Percentiles rank a stretch among this genome's conserved stretches.
Conservation (phyloP, 108 stramenopile genomes). For the Cyclotella atomus region DNA sequence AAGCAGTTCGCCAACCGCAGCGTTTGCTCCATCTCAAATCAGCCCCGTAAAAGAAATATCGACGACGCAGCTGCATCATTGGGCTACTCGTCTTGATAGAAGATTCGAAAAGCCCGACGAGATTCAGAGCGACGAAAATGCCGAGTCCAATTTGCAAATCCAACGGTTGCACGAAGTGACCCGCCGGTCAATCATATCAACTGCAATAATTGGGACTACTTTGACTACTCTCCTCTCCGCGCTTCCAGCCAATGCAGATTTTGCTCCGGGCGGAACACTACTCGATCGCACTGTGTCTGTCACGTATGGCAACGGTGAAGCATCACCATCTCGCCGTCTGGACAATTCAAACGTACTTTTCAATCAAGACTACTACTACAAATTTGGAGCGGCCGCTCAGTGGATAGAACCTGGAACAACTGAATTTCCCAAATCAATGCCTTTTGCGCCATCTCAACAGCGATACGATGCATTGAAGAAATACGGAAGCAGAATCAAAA, state of each 20-base stretch:
- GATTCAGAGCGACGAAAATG: background rate
- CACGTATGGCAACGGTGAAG: conserved; percentile 68
- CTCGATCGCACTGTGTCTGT: conserved; percentile 73
- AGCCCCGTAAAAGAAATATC: background rate
- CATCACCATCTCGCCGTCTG: conserved; percentile 54
- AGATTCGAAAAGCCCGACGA: background rate
- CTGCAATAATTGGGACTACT: conserved; percentile 11
- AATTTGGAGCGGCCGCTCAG: conserved; percentile 74
- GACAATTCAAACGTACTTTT: conserved; percentile 86
- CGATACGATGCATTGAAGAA: conserved; percentile 83
- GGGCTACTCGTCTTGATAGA: conserved; percentile 22
- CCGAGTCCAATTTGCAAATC: background rate
- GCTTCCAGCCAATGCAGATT: conserved; percentile 41
- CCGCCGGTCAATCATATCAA: conserved; percentile 36
- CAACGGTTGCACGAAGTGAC: background rate
- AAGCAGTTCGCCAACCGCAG: background rate
- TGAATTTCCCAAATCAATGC: conserved; percentile 77
- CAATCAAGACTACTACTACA: conserved; percentile 78
- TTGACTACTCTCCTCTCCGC: conserved; percentile 12
- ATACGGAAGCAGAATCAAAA: conserved; percentile 57
- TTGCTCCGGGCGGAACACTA: conserved; percentile 82
- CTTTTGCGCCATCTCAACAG: conserved; percentile 71
- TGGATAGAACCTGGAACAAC: conserved; percentile 67
- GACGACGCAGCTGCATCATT: conserved; percentile 17
- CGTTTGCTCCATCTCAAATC: conserved; percentile 6